Evolutionary conservation across 2,329 filamentous ascomycete species (phyloP).

Genomic region (Colletotrichum sp.): DNA sequence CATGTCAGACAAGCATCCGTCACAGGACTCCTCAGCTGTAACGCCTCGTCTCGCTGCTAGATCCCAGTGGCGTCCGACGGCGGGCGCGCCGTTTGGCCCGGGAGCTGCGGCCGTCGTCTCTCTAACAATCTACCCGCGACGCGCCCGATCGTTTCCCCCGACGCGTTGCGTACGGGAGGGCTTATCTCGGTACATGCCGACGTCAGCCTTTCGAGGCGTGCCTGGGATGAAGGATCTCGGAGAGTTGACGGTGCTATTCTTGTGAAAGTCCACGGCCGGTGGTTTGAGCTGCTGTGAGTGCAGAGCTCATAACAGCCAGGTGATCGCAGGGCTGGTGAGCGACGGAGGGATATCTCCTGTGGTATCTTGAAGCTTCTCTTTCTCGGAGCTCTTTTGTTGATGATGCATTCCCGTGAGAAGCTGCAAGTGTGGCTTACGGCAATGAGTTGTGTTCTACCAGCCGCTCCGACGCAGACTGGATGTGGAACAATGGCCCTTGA

Average conservation of each 20-base stretch:
- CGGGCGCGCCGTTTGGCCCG: neutral
- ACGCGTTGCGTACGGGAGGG: neutral
- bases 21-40: neutral
- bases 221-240: neutral
- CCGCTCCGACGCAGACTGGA: neutral
- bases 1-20: slow-evolving; percentile 3
- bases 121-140: neutral
- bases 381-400: neutral
- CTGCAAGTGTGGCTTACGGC: neutral
- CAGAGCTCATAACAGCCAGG: neutral
- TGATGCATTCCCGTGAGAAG: neutral
- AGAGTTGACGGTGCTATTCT: neutral
- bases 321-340: neutral
- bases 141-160: neutral
- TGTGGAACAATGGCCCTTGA: neutral
- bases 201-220: neutral
- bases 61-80: neutral
- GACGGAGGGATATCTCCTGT: neutral
- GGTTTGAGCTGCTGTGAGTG: neutral
- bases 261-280: neutral
- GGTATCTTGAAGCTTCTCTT: neutral
- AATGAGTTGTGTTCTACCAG: neutral
- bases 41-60: neutral
- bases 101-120: neutral
- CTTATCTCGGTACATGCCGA: neutral